A percentile compares a stretch with the other conserved stretches of the same genome.
phyloP scores from a whole-genome alignment of 2,329 filamentous ascomycete genomes.

The Sphaerulina populicola region DNA sequence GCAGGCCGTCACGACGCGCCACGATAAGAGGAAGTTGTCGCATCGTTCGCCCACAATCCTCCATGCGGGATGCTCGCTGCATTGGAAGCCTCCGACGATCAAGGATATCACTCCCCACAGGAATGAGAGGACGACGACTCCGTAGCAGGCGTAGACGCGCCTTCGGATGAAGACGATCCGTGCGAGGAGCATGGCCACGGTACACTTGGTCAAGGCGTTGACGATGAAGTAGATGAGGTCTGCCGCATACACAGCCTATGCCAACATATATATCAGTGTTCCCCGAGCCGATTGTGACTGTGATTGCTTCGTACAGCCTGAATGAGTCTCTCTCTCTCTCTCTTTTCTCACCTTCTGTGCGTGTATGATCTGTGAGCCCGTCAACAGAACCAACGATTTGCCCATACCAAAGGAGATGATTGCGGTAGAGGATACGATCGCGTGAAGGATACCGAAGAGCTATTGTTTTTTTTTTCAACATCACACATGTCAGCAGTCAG shows the following conservation, averaged over 20 bases:
- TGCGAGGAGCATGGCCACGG: conserved; percentile 22
- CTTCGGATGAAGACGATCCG: conserved; percentile 23
- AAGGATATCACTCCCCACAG: conserved; percentile 19
- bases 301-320: not conserved
- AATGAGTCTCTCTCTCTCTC: too few relatives aligned
- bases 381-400: conserved; percentile 18
- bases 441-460: conserved; percentile 22
- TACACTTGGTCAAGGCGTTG: conserved; percentile 20
- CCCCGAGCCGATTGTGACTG: not conserved
- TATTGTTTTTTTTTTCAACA: not conserved
- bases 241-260: conserved; percentile 20
- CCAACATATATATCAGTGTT: not conserved
- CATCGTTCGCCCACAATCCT: conserved; percentile 19
- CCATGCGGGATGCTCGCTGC: conserved; percentile 15
- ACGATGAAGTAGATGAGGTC: conserved; percentile 21
- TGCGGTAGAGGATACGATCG: conserved; percentile 17
- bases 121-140: conserved; percentile 12
- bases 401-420: conserved; percentile 20
- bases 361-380: conserved; percentile 10
- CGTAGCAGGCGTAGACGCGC: conserved; percentile 18
- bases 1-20: conserved; percentile 21
- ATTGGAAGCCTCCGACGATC: conserved; percentile 16
- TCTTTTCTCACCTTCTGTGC: conserved; percentile 15
- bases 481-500: too few relatives aligned
- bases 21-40: conserved; percentile 10